Percentiles rank a stretch among this genome's conserved stretches.
phyloP scores from a whole-genome alignment of 2,329 filamentous ascomycete genomes.

The Dothistroma septosporum region DNA sequence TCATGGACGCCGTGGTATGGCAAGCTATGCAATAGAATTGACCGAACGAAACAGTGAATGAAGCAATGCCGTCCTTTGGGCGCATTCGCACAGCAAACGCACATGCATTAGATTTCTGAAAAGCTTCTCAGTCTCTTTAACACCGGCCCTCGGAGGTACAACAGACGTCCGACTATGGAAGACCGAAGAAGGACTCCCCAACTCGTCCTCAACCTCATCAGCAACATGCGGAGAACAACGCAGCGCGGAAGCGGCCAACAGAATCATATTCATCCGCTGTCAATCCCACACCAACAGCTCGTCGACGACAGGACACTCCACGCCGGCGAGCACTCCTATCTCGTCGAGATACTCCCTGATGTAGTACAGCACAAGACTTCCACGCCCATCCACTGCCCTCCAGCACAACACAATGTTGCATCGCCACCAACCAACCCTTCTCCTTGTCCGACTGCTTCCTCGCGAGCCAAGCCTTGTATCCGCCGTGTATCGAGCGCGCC shows the following conservation, averaged over 20 bases:
- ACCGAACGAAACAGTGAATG: too few species aligned
- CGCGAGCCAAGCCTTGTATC: not conserved
- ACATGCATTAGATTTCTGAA: too few species aligned
- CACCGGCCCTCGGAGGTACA: too few species aligned
- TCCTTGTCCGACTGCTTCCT: not conserved
- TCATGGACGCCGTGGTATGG: too few species aligned
- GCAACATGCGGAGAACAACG: not conserved
- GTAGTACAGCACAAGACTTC: not conserved
- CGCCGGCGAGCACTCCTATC: not conserved
- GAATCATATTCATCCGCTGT: not conserved
- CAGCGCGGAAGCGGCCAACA: not conserved
- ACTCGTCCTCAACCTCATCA: not conserved
- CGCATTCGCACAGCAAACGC: too few species aligned
- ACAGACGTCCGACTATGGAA: too few species aligned
- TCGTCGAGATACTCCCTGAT: not conserved
- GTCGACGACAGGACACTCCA: not conserved
- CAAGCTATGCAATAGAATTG: too few species aligned
- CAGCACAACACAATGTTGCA: not conserved
- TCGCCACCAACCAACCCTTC: not conserved
- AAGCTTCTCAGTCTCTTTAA: too few species aligned
- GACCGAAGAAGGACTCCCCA: not conserved
- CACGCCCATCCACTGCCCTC: not conserved
- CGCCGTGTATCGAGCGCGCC: not conserved
- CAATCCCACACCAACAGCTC: not conserved
- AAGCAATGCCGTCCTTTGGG: too few species aligned